A percentile compares a stretch with the other conserved stretches of the same genome.
Evolutionary conservation across 352 stramenopile genomes (phyloP).

Genomic region (Aphanomyces euteiches): DNA sequence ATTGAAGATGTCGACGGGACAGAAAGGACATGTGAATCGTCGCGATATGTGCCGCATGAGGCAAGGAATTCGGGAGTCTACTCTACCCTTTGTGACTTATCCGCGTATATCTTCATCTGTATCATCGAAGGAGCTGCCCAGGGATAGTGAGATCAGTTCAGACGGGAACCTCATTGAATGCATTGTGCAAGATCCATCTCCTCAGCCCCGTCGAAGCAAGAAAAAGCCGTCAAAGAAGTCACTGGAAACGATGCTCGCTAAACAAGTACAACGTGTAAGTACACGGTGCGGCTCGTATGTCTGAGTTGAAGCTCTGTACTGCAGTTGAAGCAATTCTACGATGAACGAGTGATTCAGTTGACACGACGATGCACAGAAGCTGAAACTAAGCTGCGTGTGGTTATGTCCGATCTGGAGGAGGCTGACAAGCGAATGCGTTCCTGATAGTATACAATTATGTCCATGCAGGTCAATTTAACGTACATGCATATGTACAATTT

Average conservation of each 20-base stretch:
- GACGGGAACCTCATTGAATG: too few species aligned
- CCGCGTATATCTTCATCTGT: too few species aligned
- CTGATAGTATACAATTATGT: conserved; percentile 13
- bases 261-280: too few species aligned
- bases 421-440: background rate
- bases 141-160: too few species aligned
- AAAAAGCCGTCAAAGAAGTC: too few species aligned
- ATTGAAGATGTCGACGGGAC: background rate
- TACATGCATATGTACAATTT: too few species aligned
- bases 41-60: conserved; percentile 27
- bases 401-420: background rate
- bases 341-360: conserved; percentile 14
- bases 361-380: conserved; percentile 3
- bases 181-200: too few species aligned
- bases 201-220: too few species aligned
- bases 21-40: conserved; percentile 1
- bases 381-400: conserved; percentile 1
- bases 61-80: conserved; percentile 1
- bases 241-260: too few species aligned
- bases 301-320: background rate
- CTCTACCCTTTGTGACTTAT: too few species aligned
- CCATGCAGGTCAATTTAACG: background rate
- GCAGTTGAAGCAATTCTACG: conserved; percentile 27
- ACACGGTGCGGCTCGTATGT: background rate
- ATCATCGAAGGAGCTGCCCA: too few species aligned